phyloP scores from a whole-genome alignment of 2,329 filamentous ascomycete genomes.

The Zelopaecilomyces penicillatus region DNA sequence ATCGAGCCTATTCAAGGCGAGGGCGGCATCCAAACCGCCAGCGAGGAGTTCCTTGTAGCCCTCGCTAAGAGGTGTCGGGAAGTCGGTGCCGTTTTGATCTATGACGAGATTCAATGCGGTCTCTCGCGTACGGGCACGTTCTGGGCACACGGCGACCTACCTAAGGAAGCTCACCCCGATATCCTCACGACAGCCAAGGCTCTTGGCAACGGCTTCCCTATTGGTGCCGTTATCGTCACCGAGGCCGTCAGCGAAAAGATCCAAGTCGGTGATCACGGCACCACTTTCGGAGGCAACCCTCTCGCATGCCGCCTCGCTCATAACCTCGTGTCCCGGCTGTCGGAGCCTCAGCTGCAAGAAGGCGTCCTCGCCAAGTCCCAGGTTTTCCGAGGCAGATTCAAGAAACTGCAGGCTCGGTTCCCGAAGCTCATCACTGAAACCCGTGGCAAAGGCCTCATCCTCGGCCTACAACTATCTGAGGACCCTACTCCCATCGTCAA shows the following conservation, averaged over 20 bases:
- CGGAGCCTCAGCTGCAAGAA: conserved; percentile 60
- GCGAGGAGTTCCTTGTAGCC: conserved; percentile 71
- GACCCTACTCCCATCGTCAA: conserved; percentile 70
- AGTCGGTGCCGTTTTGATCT: conserved; percentile 82
- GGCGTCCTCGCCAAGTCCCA: conserved; percentile 58
- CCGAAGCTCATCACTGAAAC: conserved; percentile 70
- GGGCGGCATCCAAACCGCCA: conserved; percentile 80
- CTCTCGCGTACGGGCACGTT: conserved; percentile 77
- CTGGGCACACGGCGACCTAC: conserved; percentile 77
- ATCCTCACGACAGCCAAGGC: conserved; percentile 93
- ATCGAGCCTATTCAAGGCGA: conserved; percentile 97
- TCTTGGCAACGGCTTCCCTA: conserved; percentile 91
- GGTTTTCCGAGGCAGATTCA: conserved; percentile 41
- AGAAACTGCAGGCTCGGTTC: conserved; percentile 37
- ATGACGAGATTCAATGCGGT: conserved; percentile 97
- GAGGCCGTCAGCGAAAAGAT: conserved; percentile 32
- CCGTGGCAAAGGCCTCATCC: conserved; percentile 73
- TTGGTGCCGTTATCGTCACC: conserved; percentile 58
- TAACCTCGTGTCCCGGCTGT: conserved; percentile 71
- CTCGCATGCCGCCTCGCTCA: conserved; percentile 77
- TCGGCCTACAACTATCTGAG: conserved; percentile 73
- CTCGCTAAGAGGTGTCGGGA: conserved; percentile 78
- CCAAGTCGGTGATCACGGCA: conserved; percentile 72
- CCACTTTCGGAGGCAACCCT: conserved; percentile 89
- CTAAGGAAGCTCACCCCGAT: conserved; percentile 79